Conservation (phyloP, 495 filamentous ascomycete genomes). For the Hyaloscypha variabilis region DNA sequence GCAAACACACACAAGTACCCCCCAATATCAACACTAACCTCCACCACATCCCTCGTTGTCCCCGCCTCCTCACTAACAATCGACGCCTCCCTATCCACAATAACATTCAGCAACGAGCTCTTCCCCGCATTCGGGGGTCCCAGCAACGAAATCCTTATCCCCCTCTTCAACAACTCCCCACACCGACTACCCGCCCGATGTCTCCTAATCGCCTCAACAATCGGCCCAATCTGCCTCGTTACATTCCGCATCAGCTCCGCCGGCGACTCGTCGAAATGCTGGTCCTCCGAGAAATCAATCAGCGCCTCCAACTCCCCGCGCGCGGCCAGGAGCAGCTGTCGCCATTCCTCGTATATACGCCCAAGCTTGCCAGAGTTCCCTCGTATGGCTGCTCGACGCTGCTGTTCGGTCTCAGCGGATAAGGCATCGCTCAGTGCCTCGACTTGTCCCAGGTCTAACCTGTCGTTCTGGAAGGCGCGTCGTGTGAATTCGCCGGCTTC, state of each 20-base stretch:
- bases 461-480: conserved; percentile 85
- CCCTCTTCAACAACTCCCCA: conserved; percentile 83
- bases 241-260: conserved; percentile 70
- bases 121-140: conserved; percentile 96
- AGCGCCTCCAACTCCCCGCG: conserved; percentile 91
- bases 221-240: conserved; percentile 56
- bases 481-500: conserved; percentile 96
- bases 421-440: conserved; percentile 88
- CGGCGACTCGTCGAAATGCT: conserved; percentile 92
- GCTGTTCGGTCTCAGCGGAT: conserved; percentile 89
- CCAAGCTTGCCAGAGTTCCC: conserved; percentile 71
- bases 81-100: conserved; percentile 91
- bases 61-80: conserved; percentile 93
- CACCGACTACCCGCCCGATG: conserved; percentile 77
- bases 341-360: conserved; percentile 85
- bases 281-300: conserved; percentile 97
- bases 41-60: conserved; percentile 92
- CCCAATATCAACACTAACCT: conserved; percentile 86
- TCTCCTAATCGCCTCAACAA: conserved; percentile 62
- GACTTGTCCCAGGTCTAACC: conserved; percentile 88
- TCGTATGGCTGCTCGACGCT: conserved; percentile 81
- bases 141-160: conserved; percentile 82
- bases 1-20: conserved; percentile 88
- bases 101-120: conserved; percentile 85
- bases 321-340: conserved; percentile 73